phyloP scores from a whole-genome alignment of 805 yeast species.

The Candida coquimbonensis region DNA sequence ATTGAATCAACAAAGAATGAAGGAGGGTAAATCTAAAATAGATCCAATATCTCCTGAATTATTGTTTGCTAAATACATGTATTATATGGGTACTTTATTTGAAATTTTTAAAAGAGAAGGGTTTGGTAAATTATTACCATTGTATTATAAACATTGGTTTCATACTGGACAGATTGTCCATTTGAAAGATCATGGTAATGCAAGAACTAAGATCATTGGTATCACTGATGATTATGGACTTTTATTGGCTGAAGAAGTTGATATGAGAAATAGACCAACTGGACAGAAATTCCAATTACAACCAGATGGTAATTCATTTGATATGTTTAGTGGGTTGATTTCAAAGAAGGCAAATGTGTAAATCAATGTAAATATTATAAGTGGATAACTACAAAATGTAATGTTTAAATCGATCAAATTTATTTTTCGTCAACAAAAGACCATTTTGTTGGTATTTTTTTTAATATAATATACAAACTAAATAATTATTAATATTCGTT shows the following conservation, averaged over 20 bases:
- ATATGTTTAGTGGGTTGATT: constrained; percentile 85
- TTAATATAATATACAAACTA: constrained; percentile 2
- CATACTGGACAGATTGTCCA: constrained; percentile 72
- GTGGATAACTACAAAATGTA: neutral
- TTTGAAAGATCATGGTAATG: constrained; percentile 45
- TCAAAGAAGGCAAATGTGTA: constrained; percentile 39
- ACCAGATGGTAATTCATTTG: constrained; percentile 97
- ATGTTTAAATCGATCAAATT: neutral
- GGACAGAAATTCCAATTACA: constrained; percentile 65
- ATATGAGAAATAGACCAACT: constrained; percentile 36
- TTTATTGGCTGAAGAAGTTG: constrained; percentile 65
- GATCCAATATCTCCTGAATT: constrained; percentile 32
- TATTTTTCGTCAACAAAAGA: neutral
- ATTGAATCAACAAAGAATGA: constrained; percentile 46
- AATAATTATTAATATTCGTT: neutral
- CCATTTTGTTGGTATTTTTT: neutral
- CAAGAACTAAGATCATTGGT: constrained; percentile 64
- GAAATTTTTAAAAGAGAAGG: constrained; percentile 57
- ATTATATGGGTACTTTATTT: constrained; percentile 57
- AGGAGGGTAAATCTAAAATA: constrained; percentile 28
- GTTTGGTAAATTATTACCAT: constrained; percentile 54
- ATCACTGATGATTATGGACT: constrained; percentile 83
- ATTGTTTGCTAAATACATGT: constrained; percentile 62
- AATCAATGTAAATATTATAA: neutral
- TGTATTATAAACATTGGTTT: constrained; percentile 82